Percentiles rank a stretch among this genome's conserved stretches.
Conservation (phyloP, 441 rosid genomes). For the Euphorbia corollata region DNA sequence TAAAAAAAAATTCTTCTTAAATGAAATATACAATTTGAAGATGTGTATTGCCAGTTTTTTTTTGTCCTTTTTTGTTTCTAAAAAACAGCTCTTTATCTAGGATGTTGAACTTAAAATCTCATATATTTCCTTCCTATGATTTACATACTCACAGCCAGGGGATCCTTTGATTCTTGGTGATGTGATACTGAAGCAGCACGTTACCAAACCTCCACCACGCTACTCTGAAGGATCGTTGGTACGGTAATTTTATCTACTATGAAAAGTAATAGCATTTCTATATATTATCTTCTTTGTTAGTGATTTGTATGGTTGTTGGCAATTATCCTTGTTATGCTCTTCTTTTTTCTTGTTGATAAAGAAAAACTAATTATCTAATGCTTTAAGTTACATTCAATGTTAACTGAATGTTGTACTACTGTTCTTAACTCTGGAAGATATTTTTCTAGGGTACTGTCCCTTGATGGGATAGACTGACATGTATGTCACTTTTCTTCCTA, state of each 20-base stretch:
- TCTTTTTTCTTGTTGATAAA: neutral
- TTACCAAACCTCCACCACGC: slow-evolving; percentile 79
- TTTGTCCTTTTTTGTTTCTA: neutral
- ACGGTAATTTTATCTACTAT: slow-evolving; percentile 12
- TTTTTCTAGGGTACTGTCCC: neutral
- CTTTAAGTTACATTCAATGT: neutral
- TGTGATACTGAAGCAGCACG: slow-evolving; percentile 69
- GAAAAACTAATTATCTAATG: neutral
- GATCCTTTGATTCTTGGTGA: slow-evolving; percentile 46
- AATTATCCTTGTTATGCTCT: neutral
- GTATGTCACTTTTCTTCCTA: neutral
- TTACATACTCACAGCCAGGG: slow-evolving; percentile 48
- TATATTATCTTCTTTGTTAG: neutral
- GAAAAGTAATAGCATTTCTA: neutral
- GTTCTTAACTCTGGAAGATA: neutral
- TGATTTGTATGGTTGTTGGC: neutral
- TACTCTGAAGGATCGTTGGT: slow-evolving; percentile 94
- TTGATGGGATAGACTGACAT: neutral
- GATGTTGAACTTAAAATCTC: slow-evolving; percentile 16
- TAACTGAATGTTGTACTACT: neutral
- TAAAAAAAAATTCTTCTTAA: slow-evolving; percentile 6
- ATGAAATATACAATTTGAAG: neutral
- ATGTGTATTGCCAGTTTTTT: neutral
- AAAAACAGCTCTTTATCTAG: neutral
- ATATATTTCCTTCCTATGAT: slow-evolving; percentile 14